These are phyloP conservation scores for Sporothrix pallida DNA, from an alignment of 2,329 filamentous ascomycete species.

Conservation along the genomic window DNA sequence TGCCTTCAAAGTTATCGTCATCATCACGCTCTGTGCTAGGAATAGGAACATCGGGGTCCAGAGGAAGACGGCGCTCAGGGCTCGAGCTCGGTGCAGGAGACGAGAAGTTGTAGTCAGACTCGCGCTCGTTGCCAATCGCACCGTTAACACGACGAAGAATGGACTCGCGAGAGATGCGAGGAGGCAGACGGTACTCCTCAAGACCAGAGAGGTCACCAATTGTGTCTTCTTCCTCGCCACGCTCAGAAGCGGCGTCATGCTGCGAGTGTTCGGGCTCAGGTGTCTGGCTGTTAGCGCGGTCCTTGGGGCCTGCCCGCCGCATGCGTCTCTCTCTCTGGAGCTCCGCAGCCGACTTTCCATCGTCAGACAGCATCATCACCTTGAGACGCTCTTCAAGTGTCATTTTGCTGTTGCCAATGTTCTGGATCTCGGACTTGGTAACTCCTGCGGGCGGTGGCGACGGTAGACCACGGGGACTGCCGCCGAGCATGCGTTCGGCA, in stretches of 20 bases:
- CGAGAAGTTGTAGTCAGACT: conserved; percentile 69
- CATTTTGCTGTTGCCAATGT: conserved; percentile 76
- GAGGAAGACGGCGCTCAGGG: conserved; percentile 62
- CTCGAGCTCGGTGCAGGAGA: conserved; percentile 65
- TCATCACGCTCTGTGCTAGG: conserved; percentile 72
- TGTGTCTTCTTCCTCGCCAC: conserved; percentile 63
- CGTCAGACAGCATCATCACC: conserved; percentile 85
- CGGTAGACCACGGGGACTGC: conserved; percentile 68
- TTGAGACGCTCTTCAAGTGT: conserved; percentile 83
- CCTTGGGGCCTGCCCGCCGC: conserved; percentile 63
- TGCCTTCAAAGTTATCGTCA: conserved; percentile 50
- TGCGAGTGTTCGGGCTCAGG: conserved; percentile 50
- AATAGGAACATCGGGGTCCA: conserved; percentile 89
- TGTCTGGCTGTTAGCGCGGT: conserved; percentile 52
- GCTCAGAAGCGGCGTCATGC: conserved; percentile 47
- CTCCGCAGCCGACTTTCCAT: conserved; percentile 66
- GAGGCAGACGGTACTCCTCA: conserved; percentile 69
- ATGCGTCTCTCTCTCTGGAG: conserved; percentile 72
- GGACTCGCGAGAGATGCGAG: conserved; percentile 89
- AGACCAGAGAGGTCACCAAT: conserved; percentile 65
- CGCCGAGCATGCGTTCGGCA: conserved; percentile 71
- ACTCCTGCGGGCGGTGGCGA: conserved; percentile 72
- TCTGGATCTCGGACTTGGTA: conserved; percentile 79
- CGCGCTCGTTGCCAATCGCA: conserved; percentile 58
- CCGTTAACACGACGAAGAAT: conserved; percentile 88